Evolutionary conservation across 257 asterid genomes (phyloP), one percentile per base, ranked within the genome.

Genomic region (Fraxinus quadrangulata): DNA sequence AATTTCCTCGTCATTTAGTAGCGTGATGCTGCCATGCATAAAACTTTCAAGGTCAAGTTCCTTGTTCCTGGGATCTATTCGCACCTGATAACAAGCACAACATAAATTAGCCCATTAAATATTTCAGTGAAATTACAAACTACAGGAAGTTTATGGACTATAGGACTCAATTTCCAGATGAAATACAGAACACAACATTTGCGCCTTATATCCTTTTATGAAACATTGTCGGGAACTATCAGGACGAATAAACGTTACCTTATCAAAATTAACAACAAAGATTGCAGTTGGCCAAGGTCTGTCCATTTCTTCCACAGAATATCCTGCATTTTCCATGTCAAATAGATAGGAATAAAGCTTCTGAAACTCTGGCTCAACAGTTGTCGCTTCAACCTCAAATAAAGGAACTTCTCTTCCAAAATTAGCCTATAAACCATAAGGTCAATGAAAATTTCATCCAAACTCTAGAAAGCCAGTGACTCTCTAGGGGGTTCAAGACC

Each of bases 401-500:
- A 92, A 81, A 74, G 98, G 97, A 54, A 96, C 95, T 85, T 93
- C 96, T 86, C 97, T 90, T 82, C 99, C 97, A 90, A 92, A 96
- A 80, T 89, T 94, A 80, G 80, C 88, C 98, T 96, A 89, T 74
- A 78, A 68, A 82, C 71, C 75, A 82, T 56, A 80, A 81, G 78
- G 85, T 82, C 56, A 80, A 83, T 63, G 67, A 71, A 39, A 75
- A 63, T 66, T 70, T 76, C 78, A 82, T 36, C 77, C 49, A 72
- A 75, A 73, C 45, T 42, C 74, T 73, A 83, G 34, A 59, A 80
- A 37, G 70, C 37, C 28, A 66, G 70, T 28, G 77, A 59, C 47
- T 45, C 71, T 56, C 47, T 65, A 65, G 61, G 31, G 47, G 79
- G 73, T 68, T 37, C 73, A 77, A 78, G 77, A 63, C 23, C 72